phyloP scores from a whole-genome alignment of 768 basidiomycete species.

The Rhodocollybia butyracea region DNA sequence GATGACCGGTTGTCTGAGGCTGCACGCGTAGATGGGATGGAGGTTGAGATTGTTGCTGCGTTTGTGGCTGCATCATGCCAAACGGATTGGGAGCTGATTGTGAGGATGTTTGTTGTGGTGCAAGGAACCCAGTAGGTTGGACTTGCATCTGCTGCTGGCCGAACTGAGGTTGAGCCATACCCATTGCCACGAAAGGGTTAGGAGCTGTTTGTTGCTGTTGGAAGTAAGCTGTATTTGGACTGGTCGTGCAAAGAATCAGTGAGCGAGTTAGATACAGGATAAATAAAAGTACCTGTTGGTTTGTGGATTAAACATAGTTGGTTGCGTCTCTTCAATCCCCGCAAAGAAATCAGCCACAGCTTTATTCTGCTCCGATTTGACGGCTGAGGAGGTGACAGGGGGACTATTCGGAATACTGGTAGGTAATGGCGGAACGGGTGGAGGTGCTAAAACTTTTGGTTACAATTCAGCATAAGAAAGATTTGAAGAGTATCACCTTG shows the following conservation, averaged over 20 bases:
- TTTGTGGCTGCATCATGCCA: slow-evolving; percentile 33
- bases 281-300: slow-evolving; percentile 45
- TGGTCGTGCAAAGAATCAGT: slow-evolving; percentile 18
- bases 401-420: slow-evolving; percentile 11
- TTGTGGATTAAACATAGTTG: slow-evolving; percentile 66
- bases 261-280: background rate
- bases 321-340: slow-evolving; percentile 80
- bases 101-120: slow-evolving; percentile 44
- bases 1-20: slow-evolving; percentile 43
- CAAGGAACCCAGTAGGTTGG: slow-evolving; percentile 59
- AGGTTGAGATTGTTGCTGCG: slow-evolving; percentile 21
- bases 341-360: slow-evolving; percentile 82
- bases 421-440: slow-evolving; percentile 13
- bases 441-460: slow-evolving; percentile 2
- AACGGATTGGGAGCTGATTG: slow-evolving; percentile 44
- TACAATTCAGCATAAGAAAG: no score
- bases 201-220: slow-evolving; percentile 55
- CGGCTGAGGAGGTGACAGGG: slow-evolving; percentile 19
- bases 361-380: slow-evolving; percentile 35
- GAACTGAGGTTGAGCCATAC: slow-evolving; percentile 44
- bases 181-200: slow-evolving; percentile 77
- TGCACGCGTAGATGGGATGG: slow-evolving; percentile 13
- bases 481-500: background rate
- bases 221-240: slow-evolving; percentile 47
- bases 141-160: slow-evolving; percentile 38